phyloP scores from a whole-genome alignment of 2,329 filamentous ascomycete genomes.

The Colletotrichum cordylinicola region DNA sequence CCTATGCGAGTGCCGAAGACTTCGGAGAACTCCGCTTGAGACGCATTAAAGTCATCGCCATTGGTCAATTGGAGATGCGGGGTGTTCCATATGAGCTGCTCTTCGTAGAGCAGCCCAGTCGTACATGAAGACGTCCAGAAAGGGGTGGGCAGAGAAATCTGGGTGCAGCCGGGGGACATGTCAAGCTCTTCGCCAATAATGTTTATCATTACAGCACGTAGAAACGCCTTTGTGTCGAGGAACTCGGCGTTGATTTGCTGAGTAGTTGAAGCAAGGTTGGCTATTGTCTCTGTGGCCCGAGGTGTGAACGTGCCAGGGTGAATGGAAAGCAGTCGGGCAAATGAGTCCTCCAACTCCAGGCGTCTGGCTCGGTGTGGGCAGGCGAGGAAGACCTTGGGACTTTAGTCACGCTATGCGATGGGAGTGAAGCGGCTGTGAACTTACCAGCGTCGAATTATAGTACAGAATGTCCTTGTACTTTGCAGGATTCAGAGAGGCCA shows the following conservation, averaged over 20 bases:
- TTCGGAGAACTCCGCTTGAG: too few species aligned
- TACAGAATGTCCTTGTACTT: conserved; percentile 5
- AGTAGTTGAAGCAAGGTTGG: not conserved
- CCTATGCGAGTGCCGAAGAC: too few species aligned
- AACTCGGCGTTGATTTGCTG: not conserved
- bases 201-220: not conserved
- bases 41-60: too few species aligned
- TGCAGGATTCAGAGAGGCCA: not conserved
- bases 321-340: not conserved
- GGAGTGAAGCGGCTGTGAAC: not conserved
- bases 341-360: not conserved
- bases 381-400: not conserved
- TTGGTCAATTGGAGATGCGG: too few species aligned
- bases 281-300: not conserved
- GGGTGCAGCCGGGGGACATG: too few species aligned
- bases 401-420: not conserved
- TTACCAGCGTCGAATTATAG: not conserved
- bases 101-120: too few species aligned
- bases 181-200: not conserved
- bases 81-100: too few species aligned
- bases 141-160: too few species aligned
- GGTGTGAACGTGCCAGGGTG: not conserved
- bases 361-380: not conserved
- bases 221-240: conserved; percentile 1
- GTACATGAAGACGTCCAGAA: too few species aligned